These are phyloP conservation scores for Polytolypa hystricis DNA, from an alignment of 2,329 filamentous ascomycete genomes.

Conservation along the genomic window DNA sequence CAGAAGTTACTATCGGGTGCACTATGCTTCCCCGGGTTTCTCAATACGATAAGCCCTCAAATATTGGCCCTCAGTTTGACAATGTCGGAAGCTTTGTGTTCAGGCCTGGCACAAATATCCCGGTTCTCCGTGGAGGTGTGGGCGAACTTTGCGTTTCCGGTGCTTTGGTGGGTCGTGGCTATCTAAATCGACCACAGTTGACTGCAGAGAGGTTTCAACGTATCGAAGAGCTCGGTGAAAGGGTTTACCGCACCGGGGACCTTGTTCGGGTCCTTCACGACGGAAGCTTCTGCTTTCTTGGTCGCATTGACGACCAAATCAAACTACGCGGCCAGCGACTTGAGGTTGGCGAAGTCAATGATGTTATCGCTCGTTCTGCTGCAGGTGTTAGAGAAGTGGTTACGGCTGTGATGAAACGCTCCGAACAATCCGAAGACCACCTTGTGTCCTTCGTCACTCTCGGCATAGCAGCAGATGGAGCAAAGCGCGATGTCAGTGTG, in stretches of 20 bases:
- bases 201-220: constrained; percentile 66
- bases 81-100: constrained; percentile 82
- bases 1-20: constrained; percentile 84
- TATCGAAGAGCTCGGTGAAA: constrained; percentile 45
- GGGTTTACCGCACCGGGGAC: constrained; percentile 80
- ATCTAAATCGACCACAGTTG: constrained; percentile 68
- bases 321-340: constrained; percentile 83
- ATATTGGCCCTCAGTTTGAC: constrained; percentile 76
- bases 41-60: constrained; percentile 65
- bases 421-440: constrained; percentile 64
- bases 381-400: constrained; percentile 54
- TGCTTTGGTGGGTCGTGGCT: constrained; percentile 78
- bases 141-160: constrained; percentile 86
- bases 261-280: constrained; percentile 72
- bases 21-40: constrained; percentile 82
- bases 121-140: constrained; percentile 65
- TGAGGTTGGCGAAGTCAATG: constrained; percentile 85
- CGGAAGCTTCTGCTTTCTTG: constrained; percentile 75
- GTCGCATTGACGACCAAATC: constrained; percentile 80
- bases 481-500: constrained; percentile 13
- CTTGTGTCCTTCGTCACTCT: constrained; percentile 60
- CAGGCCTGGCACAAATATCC: constrained; percentile 53
- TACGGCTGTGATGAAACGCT: constrained; percentile 64
- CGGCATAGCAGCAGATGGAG: not conserved
- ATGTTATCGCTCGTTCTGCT: constrained; percentile 57